Percentiles rank a stretch among this genome's conserved stretches.
These are phyloP conservation scores for Nothomitra cinnamomea DNA, from an alignment of 2,329 filamentous ascomycete species.

Conservation along the genomic window DNA sequence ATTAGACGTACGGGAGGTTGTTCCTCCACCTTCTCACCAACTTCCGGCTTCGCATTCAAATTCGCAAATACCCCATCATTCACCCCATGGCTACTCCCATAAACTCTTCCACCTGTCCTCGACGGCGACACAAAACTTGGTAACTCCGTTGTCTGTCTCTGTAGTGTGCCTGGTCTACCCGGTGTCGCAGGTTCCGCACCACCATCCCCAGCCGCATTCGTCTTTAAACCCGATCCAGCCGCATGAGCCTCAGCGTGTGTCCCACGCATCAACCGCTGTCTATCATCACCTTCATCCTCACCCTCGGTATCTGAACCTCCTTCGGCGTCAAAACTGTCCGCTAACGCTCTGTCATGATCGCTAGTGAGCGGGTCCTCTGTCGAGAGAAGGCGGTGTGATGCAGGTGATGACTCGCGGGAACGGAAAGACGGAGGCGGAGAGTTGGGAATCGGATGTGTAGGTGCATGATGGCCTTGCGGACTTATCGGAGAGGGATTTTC, in stretches of 20 bases:
- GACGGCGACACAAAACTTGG: constrained; percentile 28
- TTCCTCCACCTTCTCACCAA: constrained; percentile 70
- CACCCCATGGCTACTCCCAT: constrained; percentile 50
- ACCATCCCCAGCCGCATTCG: constrained; percentile 2
- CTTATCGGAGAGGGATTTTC: constrained; percentile 22
- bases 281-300: constrained; percentile 61
- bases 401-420: constrained; percentile 59
- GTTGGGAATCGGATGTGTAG: constrained; percentile 23
- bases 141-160: constrained; percentile 34
- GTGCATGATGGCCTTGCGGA: constrained; percentile 13
- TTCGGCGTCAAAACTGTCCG: constrained; percentile 80
- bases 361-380: constrained; percentile 31
- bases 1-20: constrained; percentile 63
- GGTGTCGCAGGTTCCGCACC: constrained; percentile 15
- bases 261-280: constrained; percentile 69
- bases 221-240: constrained; percentile 3
- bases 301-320: constrained; percentile 52
- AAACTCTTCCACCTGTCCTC: constrained; percentile 13
- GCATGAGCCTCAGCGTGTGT: constrained; percentile 23
- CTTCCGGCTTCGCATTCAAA: constrained; percentile 74
- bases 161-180: constrained; percentile 19
- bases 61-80: constrained; percentile 96
- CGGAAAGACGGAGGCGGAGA: constrained; percentile 64
- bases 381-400: constrained; percentile 34
- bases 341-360: constrained; percentile 62